These are phyloP conservation scores for Fusarium nodosum DNA, from an alignment of 2,329 filamentous ascomycete species.

Conservation along the genomic window DNA sequence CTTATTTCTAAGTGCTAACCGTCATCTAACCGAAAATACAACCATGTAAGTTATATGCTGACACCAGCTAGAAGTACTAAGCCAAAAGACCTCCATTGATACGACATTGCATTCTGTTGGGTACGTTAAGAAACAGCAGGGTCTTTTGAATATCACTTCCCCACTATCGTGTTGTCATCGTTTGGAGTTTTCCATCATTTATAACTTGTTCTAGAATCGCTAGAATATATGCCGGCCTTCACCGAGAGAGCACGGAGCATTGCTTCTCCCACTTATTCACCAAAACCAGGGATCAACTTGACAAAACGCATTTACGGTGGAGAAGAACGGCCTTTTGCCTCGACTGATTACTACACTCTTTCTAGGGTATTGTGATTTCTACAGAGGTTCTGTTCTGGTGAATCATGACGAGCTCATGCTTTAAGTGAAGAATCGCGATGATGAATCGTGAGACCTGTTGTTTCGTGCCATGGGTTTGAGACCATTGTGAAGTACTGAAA, in stretches of 20 bases:
- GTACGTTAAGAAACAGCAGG: not conserved
- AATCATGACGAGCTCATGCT: conserved; percentile 7
- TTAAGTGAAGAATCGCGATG: conserved; percentile 8
- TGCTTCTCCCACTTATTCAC: not conserved
- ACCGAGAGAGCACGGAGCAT: not conserved
- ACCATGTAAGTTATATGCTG: not conserved
- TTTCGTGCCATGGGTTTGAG: conserved; percentile 5
- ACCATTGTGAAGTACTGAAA: not conserved
- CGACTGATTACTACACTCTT: conserved; percentile 1
- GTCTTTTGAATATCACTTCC: not conserved
- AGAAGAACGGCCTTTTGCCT: not conserved
- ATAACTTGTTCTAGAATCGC: not conserved
- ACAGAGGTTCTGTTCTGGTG: conserved; percentile 21
- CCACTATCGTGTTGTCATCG: too few relatives aligned
- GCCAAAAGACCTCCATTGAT: not conserved
- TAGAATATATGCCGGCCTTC: not conserved
- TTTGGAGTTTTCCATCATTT: not conserved
- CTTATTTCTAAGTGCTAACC: too few relatives aligned
- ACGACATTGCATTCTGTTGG: not conserved
- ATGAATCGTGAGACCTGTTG: not conserved
- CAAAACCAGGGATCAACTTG: conserved; percentile 7
- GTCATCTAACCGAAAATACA: too few relatives aligned
- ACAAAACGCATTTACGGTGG: conserved; percentile 3
- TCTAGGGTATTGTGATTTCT: not conserved
- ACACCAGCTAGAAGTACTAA: not conserved